Percentiles rank a stretch among this genome's conserved stretches.
Evolutionary conservation across 2,329 filamentous ascomycete genomes (phyloP).

Genomic region (Colletotrichum nymphaeae): DNA sequence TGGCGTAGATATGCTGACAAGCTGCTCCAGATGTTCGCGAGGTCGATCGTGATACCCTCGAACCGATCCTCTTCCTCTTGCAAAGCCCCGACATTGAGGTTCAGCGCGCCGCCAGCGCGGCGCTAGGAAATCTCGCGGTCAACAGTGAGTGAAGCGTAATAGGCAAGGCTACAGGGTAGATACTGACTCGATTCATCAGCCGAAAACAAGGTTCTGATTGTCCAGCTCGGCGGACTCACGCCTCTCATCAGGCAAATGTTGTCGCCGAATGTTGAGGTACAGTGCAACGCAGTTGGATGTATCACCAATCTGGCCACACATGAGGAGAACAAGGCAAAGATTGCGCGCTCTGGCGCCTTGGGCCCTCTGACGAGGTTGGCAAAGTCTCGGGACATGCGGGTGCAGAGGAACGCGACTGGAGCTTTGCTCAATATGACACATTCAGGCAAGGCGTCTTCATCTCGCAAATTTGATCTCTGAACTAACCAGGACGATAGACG

Average conservation of each 20-base stretch:
- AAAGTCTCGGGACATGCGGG: slow-evolving; percentile 98
- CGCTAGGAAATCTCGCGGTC: slow-evolving; percentile 94
- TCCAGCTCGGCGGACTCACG: slow-evolving; percentile 87
- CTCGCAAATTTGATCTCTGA: not conserved
- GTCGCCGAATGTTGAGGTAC: slow-evolving; percentile 96
- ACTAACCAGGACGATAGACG: slow-evolving; percentile 68
- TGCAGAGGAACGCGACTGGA: slow-evolving; percentile 96
- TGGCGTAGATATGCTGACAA: slow-evolving; percentile 2
- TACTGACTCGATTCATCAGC: slow-evolving; percentile 62
- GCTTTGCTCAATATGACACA: slow-evolving; percentile 99
- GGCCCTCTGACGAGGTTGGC: slow-evolving; percentile 91
- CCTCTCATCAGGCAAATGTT: slow-evolving; percentile 98
- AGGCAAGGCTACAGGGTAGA: not conserved
- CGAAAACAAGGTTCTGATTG: slow-evolving; percentile 98
- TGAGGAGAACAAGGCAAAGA: slow-evolving; percentile 99
- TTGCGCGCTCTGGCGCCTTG: slow-evolving; percentile 92
- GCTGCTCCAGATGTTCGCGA: slow-evolving; percentile 86
- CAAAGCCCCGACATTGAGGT: slow-evolving; percentile 98
- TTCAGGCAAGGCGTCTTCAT: slow-evolving; percentile 74
- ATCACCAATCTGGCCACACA: slow-evolving; percentile 98
- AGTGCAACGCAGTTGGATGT: slow-evolving; percentile 98
- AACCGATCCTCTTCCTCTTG: slow-evolving; percentile 94
- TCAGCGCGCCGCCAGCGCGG: slow-evolving; percentile 94
- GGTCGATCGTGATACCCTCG: slow-evolving; percentile 93
- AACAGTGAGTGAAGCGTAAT: slow-evolving; percentile 76